Evolutionary conservation across 495 filamentous ascomycete genomes (phyloP).

Genomic region (Penicillium turbatum): DNA sequence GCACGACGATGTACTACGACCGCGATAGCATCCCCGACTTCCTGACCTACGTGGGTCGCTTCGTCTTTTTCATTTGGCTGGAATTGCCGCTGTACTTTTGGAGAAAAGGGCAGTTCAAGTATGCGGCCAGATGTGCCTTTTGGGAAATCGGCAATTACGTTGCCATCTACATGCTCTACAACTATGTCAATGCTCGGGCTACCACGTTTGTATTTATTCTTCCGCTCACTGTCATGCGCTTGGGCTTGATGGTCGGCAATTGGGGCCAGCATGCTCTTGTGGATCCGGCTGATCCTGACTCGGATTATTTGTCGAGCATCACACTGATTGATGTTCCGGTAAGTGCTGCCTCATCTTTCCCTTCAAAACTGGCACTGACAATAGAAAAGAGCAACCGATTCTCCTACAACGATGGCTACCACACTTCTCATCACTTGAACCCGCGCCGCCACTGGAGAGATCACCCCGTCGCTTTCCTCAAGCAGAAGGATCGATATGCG

Average conservation of each 20-base stretch:
- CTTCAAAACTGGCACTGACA: conserved; percentile 5
- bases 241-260: conserved; percentile 69
- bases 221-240: conserved; percentile 54
- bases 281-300: conserved; percentile 62
- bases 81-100: conserved; percentile 73
- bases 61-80: conserved; percentile 66
- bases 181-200: conserved; percentile 45
- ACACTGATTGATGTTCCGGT: conserved; percentile 70
- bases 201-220: conserved; percentile 57
- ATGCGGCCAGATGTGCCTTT: conserved; percentile 49
- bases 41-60: conserved; percentile 63
- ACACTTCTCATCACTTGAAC: conserved; percentile 73
- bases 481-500: conserved; percentile 55
- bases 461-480: conserved; percentile 63
- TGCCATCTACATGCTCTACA: conserved; percentile 44
- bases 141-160: conserved; percentile 56
- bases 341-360: conserved; percentile 22
- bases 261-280: conserved; percentile 75
- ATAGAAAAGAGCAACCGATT: conserved; percentile 65
- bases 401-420: conserved; percentile 75
- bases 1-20: conserved; percentile 71
- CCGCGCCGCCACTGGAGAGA: conserved; percentile 70
- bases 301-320: conserved; percentile 66
- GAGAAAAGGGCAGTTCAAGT: conserved; percentile 45
- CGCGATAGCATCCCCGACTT: conserved; percentile 63